Percentiles rank a stretch among this genome's conserved stretches.
Evolutionary conservation across 2,329 filamentous ascomycete species (phyloP).

Genomic region (Tolypocladium amazonense): DNA sequence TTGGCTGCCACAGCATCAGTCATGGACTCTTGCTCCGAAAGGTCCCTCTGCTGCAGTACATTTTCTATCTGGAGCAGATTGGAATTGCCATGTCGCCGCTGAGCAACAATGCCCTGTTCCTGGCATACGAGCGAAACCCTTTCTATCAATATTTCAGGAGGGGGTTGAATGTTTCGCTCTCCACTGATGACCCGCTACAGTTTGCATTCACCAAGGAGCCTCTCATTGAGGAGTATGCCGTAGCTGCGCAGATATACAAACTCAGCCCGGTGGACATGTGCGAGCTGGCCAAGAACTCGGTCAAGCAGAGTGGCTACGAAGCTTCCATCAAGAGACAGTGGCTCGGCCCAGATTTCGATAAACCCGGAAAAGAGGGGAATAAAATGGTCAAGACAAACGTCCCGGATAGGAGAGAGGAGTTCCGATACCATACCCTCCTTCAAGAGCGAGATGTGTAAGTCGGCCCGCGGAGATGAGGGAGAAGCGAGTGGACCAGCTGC

Average conservation of each 20-base stretch:
- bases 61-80: conserved; percentile 97
- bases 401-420: conserved; percentile 83
- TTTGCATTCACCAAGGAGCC: conserved; percentile 99
- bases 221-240: conserved; percentile 94
- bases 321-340: conserved; percentile 80
- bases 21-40: conserved; percentile 89
- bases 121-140: conserved; percentile 93
- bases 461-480: not conserved
- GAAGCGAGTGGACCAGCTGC: not conserved
- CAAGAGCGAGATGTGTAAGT: conserved; percentile 79
- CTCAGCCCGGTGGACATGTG: conserved; percentile 97
- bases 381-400: conserved; percentile 95
- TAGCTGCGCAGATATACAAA: conserved; percentile 97
- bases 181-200: conserved; percentile 92
- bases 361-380: conserved; percentile 75
- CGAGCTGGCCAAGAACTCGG: conserved; percentile 91
- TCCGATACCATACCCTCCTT: conserved; percentile 73
- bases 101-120: conserved; percentile 92
- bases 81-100: conserved; percentile 99
- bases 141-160: conserved; percentile 94
- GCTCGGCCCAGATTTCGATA: conserved; percentile 69
- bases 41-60: conserved; percentile 87
- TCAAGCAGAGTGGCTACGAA: conserved; percentile 91
- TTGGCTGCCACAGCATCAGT: conserved; percentile 95
- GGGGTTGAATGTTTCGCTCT: conserved; percentile 89